These are phyloP conservation scores for Boechera retrofracta DNA, from an alignment of 345 rosid genomes.

Conservation along the genomic window DNA sequence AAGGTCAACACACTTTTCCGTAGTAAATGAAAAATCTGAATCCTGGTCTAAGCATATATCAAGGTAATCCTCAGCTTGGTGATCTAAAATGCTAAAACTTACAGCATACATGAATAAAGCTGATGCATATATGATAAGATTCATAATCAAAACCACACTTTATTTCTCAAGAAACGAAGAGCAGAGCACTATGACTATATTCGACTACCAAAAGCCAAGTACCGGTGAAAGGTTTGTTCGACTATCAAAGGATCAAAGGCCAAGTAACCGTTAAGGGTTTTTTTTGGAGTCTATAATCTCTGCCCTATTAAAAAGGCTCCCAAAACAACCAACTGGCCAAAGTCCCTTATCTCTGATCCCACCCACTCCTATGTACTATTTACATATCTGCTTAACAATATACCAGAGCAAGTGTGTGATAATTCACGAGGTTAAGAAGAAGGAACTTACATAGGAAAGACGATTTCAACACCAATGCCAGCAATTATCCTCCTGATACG, in stretches of 20 bases:
- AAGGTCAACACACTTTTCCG: not conserved
- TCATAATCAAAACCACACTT: not conserved
- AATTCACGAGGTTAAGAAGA: not conserved
- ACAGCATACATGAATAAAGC: not conserved
- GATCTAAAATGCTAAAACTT: constrained; percentile 4
- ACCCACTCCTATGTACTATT: not conserved
- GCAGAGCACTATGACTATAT: not conserved
- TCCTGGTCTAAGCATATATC: not conserved
- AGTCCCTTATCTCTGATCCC: not conserved
- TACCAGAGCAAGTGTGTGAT: not conserved
- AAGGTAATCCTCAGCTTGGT: not conserved
- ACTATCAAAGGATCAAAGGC: not conserved
- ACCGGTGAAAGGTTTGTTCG: not conserved
- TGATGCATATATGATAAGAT: not conserved
- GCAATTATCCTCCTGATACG: constrained; percentile 86
- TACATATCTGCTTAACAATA: not conserved
- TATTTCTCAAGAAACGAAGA: not conserved
- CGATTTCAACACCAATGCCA: constrained; percentile 78
- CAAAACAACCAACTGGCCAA: not conserved
- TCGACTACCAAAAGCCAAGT: not conserved
- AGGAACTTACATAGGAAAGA: constrained; percentile 61
- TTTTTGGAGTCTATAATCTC: not conserved
- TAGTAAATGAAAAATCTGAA: not conserved
- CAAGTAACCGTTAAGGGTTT: not conserved
- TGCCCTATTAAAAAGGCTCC: not conserved